These are phyloP conservation scores for Penicillium frequentans DNA, from an alignment of 2,329 filamentous ascomycete species.

Conservation along the genomic window DNA sequence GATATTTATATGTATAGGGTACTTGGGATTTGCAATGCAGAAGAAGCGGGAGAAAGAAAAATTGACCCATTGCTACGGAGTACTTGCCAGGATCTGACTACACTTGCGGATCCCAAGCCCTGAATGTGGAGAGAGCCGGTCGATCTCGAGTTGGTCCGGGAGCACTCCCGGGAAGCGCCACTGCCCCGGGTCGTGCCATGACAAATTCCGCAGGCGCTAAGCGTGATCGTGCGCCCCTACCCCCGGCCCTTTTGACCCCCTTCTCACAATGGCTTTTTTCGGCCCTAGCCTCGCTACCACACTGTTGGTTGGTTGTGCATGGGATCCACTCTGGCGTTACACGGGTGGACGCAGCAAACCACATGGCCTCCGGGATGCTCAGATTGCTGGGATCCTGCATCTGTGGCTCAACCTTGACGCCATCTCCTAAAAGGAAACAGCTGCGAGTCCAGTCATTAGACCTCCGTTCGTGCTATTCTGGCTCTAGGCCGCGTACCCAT, in stretches of 20 bases:
- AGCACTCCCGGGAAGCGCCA: slow-evolving; percentile 3
- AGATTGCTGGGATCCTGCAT: neutral
- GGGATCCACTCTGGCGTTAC: neutral
- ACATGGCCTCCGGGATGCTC: slow-evolving; percentile 1
- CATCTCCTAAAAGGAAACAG: neutral
- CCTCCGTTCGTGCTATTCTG: neutral
- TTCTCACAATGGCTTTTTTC: slow-evolving; percentile 5
- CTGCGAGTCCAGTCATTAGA: neutral
- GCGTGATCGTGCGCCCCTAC: neutral
- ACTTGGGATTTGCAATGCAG: neutral
- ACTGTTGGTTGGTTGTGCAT: neutral
- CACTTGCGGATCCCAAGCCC: slow-evolving; percentile 5
- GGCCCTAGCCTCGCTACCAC: slow-evolving; percentile 5
- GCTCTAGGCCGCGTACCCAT: neutral
- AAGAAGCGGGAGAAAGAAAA: neutral
- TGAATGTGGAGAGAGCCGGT: slow-evolving; percentile 13
- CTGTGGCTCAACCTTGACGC: slow-evolving; percentile 1
- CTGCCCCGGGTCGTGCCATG: slow-evolving; percentile 5
- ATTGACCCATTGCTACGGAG: neutral
- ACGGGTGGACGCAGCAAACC: slow-evolving; percentile 1
- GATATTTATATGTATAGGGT: neutral
- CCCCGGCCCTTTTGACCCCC: neutral
- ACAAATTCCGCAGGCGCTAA: slow-evolving; percentile 10
- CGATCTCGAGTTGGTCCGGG: slow-evolving; percentile 11
- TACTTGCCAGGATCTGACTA: neutral